These are phyloP conservation scores for Nannochloropsis granulata DNA, from an alignment of 108 stramenopile species.

Conservation along the genomic window DNA sequence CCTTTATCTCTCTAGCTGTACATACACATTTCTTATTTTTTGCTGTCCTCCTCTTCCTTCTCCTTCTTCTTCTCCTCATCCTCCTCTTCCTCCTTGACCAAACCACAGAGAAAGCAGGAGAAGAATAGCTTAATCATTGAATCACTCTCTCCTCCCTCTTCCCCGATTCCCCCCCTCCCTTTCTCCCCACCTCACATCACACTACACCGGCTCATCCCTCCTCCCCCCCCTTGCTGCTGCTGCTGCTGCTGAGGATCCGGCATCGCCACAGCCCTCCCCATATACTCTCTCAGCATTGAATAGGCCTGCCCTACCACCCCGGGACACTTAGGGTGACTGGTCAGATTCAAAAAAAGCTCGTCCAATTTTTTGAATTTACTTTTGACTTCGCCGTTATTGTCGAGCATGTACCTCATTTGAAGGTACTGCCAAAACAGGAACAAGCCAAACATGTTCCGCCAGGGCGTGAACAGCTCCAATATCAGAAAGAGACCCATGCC, in stretches of 20 bases:
- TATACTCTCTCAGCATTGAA: neutral
- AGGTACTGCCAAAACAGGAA: conserved; percentile 9
- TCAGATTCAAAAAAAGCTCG: neutral
- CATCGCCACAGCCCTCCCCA: neutral
- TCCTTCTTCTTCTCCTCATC: no score
- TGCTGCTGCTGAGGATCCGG: neutral
- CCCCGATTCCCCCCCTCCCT: neutral
- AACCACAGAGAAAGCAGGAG: no score
- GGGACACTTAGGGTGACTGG: neutral
- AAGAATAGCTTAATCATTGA: no score
- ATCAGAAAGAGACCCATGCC: neutral
- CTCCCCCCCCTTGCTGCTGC: neutral
- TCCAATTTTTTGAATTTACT: neutral
- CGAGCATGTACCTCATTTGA: conserved; percentile 7
- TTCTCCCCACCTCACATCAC: neutral
- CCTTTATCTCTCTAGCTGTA: no score
- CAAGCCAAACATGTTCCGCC: neutral
- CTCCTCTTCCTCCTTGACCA: no score
- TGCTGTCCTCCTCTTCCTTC: no score
- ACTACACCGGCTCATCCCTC: neutral
- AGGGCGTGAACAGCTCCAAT: neutral
- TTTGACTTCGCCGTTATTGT: neutral
- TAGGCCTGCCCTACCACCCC: neutral
- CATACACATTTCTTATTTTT: no score
- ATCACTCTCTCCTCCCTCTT: neutral